phyloP scores from a whole-genome alignment of 495 filamentous ascomycete genomes.

The Penicillium parvum region DNA sequence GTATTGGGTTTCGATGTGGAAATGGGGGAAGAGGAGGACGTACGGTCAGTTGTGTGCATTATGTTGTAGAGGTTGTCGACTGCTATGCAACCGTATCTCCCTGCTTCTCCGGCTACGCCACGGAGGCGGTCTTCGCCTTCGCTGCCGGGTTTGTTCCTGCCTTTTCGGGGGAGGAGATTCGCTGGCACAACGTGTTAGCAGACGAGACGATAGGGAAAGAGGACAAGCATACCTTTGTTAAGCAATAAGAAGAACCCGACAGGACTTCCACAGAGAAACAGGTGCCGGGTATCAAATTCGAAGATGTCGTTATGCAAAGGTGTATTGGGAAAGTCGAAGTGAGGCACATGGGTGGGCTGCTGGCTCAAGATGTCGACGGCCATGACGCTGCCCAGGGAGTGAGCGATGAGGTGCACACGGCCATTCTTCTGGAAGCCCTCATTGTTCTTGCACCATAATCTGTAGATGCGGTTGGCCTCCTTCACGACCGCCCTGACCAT shows the following conservation, averaged over 20 bases:
- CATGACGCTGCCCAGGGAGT: slow-evolving; percentile 92
- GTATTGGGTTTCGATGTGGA: not conserved
- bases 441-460: slow-evolving; percentile 90
- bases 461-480: slow-evolving; percentile 91
- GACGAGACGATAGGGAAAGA: not conserved
- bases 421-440: slow-evolving; percentile 75
- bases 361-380: slow-evolving; percentile 83
- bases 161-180: slow-evolving; percentile 71
- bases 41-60: slow-evolving; percentile 60
- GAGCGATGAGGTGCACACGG: slow-evolving; percentile 86
- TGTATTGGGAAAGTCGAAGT: slow-evolving; percentile 48
- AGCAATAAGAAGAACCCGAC: slow-evolving; percentile 89
- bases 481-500: slow-evolving; percentile 87
- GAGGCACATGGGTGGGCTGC: slow-evolving; percentile 69
- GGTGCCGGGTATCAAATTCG: slow-evolving; percentile 82
- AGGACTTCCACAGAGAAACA: slow-evolving; percentile 91
- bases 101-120: slow-evolving; percentile 68
- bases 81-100: slow-evolving; percentile 81
- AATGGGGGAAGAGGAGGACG: slow-evolving; percentile 4
- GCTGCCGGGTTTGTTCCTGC: slow-evolving; percentile 67
- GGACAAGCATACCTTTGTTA: slow-evolving; percentile 55
- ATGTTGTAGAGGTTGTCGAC: slow-evolving; percentile 98
- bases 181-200: slow-evolving; percentile 32
- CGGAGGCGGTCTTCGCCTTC: slow-evolving; percentile 59
- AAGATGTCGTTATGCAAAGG: slow-evolving; percentile 59